phyloP scores from a whole-genome alignment of 495 filamentous ascomycete genomes.

The Penicillium bialowiezense region DNA sequence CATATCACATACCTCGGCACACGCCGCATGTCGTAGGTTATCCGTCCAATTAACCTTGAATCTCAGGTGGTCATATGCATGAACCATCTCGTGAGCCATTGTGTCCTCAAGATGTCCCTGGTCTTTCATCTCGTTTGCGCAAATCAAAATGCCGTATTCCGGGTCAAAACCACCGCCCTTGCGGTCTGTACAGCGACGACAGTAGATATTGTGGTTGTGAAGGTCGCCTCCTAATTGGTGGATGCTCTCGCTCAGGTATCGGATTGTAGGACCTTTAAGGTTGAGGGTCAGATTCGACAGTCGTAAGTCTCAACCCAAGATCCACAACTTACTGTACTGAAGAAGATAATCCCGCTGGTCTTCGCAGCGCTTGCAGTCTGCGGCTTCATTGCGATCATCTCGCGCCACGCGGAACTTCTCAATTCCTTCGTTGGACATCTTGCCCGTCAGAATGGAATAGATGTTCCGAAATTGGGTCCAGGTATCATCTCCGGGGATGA shows the following conservation, averaged over 20 bases:
- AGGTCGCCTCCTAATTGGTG: slow-evolving; percentile 71
- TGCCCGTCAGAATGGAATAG: slow-evolving; percentile 71
- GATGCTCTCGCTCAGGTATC: slow-evolving; percentile 79
- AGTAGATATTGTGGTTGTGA: slow-evolving; percentile 71
- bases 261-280: slow-evolving; percentile 65
- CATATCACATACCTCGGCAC: slow-evolving; percentile 70
- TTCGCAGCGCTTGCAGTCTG: slow-evolving; percentile 76
- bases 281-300: slow-evolving; percentile 5
- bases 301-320: background rate
- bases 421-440: slow-evolving; percentile 64
- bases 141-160: slow-evolving; percentile 80
- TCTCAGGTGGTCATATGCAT: slow-evolving; percentile 89
- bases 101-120: slow-evolving; percentile 84
- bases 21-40: slow-evolving; percentile 84
- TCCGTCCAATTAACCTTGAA: slow-evolving; percentile 83
- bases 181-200: slow-evolving; percentile 65
- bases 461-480: slow-evolving; percentile 71
- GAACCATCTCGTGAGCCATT: slow-evolving; percentile 94
- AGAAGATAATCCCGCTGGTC: slow-evolving; percentile 75
- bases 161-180: slow-evolving; percentile 80
- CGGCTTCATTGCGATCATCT: slow-evolving; percentile 62
- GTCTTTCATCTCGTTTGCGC: slow-evolving; percentile 79
- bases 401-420: slow-evolving; percentile 67
- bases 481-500: slow-evolving; percentile 56
- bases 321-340: slow-evolving; percentile 56